Percentiles rank a stretch among this genome's conserved stretches.
phyloP scores from a whole-genome alignment of 73 alveolate species.

The Symbiodinium natans region DNA sequence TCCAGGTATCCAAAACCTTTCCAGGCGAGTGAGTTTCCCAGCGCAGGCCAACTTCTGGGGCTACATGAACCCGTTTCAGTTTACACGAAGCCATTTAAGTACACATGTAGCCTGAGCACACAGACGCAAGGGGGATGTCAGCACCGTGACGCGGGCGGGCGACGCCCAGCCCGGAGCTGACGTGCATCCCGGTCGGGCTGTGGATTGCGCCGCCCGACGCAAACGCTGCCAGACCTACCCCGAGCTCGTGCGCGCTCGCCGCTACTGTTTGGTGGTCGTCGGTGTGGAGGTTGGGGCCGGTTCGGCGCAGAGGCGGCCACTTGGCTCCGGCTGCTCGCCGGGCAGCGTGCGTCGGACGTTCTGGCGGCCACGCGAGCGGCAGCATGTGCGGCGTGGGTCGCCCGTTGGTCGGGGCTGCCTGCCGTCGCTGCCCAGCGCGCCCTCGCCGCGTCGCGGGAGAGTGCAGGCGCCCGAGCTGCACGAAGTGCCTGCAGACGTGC shows the following conservation, averaged over 20 bases:
- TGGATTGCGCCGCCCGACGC: not conserved
- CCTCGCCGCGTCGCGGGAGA: no score
- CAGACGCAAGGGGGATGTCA: no score
- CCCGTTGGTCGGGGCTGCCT: no score
- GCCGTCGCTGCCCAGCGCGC: no score
- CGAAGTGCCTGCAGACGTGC: not conserved
- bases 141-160: no score
- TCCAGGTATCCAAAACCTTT: no score
- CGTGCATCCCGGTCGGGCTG: not conserved
- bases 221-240: not conserved
- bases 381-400: not conserved
- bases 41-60: no score
- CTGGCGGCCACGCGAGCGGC: not conserved
- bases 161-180: not conserved
- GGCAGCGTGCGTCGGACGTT: no score
- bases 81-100: no score
- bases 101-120: no score
- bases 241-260: not conserved
- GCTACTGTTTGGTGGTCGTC: not conserved
- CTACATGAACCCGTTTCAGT: no score
- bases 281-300: not conserved
- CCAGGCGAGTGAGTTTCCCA: no score
- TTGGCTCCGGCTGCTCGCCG: not conserved
- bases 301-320: not conserved
- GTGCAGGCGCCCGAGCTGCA: not conserved